Evolutionary conservation across 2,329 filamentous ascomycete genomes (phyloP).

Genomic region (Paraconiothyrium brasiliense): DNA sequence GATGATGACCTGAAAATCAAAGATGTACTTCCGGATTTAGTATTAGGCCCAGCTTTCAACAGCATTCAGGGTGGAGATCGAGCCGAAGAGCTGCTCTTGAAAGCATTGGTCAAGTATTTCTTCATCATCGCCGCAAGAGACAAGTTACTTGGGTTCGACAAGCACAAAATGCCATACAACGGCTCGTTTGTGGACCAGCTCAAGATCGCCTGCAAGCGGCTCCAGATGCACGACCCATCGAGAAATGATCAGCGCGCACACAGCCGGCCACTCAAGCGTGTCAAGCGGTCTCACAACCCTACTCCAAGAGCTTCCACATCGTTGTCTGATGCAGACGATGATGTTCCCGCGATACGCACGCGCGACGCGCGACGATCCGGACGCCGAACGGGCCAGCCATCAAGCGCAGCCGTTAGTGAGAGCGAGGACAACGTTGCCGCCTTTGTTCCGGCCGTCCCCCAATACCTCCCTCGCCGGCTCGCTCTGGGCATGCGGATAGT

Average conservation of each 20-base stretch:
- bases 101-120: slow-evolving; percentile 20
- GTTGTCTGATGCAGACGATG: slow-evolving; percentile 8
- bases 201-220: slow-evolving; percentile 10
- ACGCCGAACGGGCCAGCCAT: slow-evolving; percentile 9
- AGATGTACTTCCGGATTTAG: slow-evolving; percentile 9
- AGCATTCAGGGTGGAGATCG: slow-evolving; percentile 7
- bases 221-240: slow-evolving; percentile 5
- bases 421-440: slow-evolving; percentile 6
- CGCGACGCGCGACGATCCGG: slow-evolving; percentile 12
- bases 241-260: not conserved
- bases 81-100: slow-evolving; percentile 15
- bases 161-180: slow-evolving; percentile 20
- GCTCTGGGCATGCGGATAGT: slow-evolving; percentile 2
- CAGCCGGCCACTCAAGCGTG: slow-evolving; percentile 4
- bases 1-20: slow-evolving; percentile 14
- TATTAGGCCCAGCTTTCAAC: slow-evolving; percentile 10
- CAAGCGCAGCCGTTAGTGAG: slow-evolving; percentile 12
- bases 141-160: slow-evolving; percentile 13
- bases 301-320: not conserved
- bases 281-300: slow-evolving; percentile 5
- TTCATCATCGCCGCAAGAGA: slow-evolving; percentile 20
- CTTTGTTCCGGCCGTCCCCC: not conserved
- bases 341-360: not conserved
- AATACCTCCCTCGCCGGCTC: slow-evolving; percentile 2
- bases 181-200: slow-evolving; percentile 16